Evolutionary conservation across 805 yeast species (phyloP), one percentile per base, ranked within the genome.

Genomic region (Yamadazyma nakazawae): DNA sequence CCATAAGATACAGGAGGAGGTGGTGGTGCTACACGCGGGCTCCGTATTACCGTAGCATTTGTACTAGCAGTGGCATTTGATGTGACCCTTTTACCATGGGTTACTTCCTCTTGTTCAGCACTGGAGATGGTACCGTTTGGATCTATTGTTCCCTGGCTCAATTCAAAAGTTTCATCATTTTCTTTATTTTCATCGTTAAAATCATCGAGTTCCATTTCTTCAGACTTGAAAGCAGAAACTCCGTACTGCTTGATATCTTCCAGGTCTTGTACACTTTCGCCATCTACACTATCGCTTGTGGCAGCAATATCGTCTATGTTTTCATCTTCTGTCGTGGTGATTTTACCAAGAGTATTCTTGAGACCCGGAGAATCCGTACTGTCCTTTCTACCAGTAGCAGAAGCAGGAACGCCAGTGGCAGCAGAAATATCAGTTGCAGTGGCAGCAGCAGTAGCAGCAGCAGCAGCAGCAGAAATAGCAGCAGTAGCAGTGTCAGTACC

Each of bases 311-410:
- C 69, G 43, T 65, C 70, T 25, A 62, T 62, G 46, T 64, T 64
- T 41, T 66, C 68, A 38, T 63, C 65, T 24, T 66, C 63, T 11
- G 59, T 63, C 6, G 73, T 67, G 17, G 60, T 58, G 32, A 67
- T 67, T 39, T 60, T 60, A 16, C 59, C 56, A 36, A 68, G 55
- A 5, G 62, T 51, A 41, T 64, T 60, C 30, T 50, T 55, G 24
- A 28, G 32, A 10, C n/a, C 24, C 24, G 24, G 24, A 7, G 24
- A 21, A 21, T 21, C 24, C 4, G 24, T 21, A 21, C 6, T 7
- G 24, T 21, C 7, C 6, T 7, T 21, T 4, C 6, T 21, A 21
- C 6, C 7, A 7, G 24, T 7, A 21, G 24, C 24, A 21, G 24
- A 4, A 21, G 24, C 24, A 21, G 24, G 6, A 21, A 7, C 24